These are phyloP conservation scores for Cyanidium caldarium DNA, from an alignment of 23 red algal species.

Conservation along the genomic window DNA sequence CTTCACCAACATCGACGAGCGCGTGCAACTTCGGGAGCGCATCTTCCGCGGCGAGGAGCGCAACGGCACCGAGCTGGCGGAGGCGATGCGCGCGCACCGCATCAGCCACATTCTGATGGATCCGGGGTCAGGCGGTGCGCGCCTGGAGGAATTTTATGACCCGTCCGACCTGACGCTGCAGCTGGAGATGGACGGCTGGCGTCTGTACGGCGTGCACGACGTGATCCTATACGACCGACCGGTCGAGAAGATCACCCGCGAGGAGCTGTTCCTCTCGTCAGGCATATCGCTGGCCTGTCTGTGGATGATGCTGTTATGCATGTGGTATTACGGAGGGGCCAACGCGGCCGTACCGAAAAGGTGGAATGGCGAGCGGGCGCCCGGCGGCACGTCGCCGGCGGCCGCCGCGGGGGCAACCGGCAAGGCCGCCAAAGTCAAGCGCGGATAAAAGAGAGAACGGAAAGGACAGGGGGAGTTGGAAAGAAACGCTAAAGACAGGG, in stretches of 20 bases:
- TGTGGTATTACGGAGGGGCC: too few species aligned
- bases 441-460: too few species aligned
- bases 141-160: not conserved
- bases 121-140: too few species aligned
- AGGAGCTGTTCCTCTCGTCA: not conserved
- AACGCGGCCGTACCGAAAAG: too few species aligned
- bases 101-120: conserved; percentile 3
- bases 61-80: not conserved
- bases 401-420: too few species aligned
- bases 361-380: too few species aligned
- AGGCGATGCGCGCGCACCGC: not conserved
- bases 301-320: not conserved
- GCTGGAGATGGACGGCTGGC: not conserved
- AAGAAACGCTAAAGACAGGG: too few species aligned
- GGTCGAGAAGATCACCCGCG: not conserved
- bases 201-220: not conserved
- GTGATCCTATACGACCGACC: not conserved
- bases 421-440: too few species aligned
- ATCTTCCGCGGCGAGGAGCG: not conserved
- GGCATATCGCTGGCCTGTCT: not conserved
- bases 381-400: too few species aligned
- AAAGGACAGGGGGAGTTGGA: too few species aligned
- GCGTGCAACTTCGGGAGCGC: not conserved
- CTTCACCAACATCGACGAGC: not conserved
- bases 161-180: not conserved